Base-by-base conservation (phyloP, 169 alveolate species). In the Plasmodium falciparum region DNA sequence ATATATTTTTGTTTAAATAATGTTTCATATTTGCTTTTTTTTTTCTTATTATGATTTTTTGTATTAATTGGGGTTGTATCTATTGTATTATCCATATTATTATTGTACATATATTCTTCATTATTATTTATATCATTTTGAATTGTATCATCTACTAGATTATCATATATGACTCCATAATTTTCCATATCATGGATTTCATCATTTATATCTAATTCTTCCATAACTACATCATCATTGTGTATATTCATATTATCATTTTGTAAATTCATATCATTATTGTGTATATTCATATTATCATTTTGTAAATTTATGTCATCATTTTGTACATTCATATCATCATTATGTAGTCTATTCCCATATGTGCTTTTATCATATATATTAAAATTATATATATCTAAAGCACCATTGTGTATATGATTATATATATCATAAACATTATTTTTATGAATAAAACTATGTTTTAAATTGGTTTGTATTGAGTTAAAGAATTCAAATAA, bases 21-120 rank as follows among this genome's bases (percentile, higher is more conserved):
- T 54, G 65, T 49, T 83, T 83, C 91, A 72, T 83, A 83, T 69
- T 83, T 83, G 56, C 91, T 83, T 83, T 3, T 83, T 83, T 67
- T 47, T 61, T 83, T 83, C 70, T 83, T 83, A 56, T 83, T 83
- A 67, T 83, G 91, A 20, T 83, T 83, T 69, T 83, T 83, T 33
- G 56, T 83, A 12, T 67, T 58, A 43, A 52, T 69, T 29, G 20
- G 45, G 13, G 54, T 29, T 17, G 26, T 69, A 22, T 54, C 58
- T 80, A 56, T 33, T 69, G 59, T 58, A 20, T 59, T 45, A 12
- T 43, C 45, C 24, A 29, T 73, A 33, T 29, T 24, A 47, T 43
- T 45, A 29, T 4, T 45, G 56, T 11, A 15, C 26, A 20, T 49
- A 5, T 4, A 1, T 49, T 17, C 65, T 11, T 52, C n/a, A 22